Conservation (phyloP, 495 filamentous ascomycete genomes). For the Pyronema domesticum region DNA sequence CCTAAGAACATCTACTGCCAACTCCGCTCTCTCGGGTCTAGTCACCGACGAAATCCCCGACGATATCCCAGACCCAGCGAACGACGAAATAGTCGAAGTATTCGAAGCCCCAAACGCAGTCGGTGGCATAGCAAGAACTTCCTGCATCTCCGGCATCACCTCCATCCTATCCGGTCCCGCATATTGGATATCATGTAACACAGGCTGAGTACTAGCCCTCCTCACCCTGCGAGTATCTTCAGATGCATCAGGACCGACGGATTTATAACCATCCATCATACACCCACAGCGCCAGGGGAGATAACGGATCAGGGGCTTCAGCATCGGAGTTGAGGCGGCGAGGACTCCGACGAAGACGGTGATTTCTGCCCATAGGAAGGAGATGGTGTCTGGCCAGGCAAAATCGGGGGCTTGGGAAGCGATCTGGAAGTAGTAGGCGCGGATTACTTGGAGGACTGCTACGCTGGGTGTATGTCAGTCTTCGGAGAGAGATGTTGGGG, state of each 20-base stretch:
- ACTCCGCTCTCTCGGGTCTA: no score
- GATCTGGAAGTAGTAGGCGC: slow-evolving; percentile 75
- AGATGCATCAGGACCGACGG: neutral
- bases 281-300: slow-evolving; percentile 36
- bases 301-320: slow-evolving; percentile 67
- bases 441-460: slow-evolving; percentile 68
- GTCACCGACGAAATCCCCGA: no score
- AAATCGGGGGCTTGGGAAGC: slow-evolving; percentile 30
- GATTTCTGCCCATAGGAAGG: slow-evolving; percentile 84
- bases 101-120: no score
- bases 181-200: neutral
- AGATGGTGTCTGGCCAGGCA: slow-evolving; percentile 54
- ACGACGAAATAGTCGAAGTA: no score
- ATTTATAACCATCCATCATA: neutral
- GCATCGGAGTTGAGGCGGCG: slow-evolving; percentile 69
- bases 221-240: neutral
- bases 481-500: no score
- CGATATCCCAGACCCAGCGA: no score
- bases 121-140: no score
- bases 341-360: slow-evolving; percentile 82
- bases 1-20: no score
- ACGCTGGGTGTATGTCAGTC: slow-evolving; percentile 28
- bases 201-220: neutral
- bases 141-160: no score
- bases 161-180: neutral